Evolutionary conservation across 371 early-diverging fungal species (phyloP), one percentile per base, ranked within the genome.

Genomic region (Mucor lusitanicus): DNA sequence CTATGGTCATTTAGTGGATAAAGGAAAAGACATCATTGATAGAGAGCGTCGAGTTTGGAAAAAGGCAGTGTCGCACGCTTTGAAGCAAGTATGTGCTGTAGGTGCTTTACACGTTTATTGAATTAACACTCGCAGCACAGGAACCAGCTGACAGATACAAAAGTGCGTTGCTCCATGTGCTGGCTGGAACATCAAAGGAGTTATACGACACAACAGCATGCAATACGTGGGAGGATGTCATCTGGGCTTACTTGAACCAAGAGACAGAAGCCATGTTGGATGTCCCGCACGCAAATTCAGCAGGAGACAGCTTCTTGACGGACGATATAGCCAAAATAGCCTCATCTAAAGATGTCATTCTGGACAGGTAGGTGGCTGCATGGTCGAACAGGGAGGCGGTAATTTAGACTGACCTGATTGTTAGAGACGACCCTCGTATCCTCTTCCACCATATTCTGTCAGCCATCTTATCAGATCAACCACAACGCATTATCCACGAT

Each of bases 161-260:
- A 46, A 42, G 27, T 11, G 50, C 33, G 21, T 44, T 61, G 3
- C 44, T 32, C 30, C 28, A 32, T 33, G 30, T 35, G 17, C 35
- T 67, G 40, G 55, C 42, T 17, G 67, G 67, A 15, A 44, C 44
- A 15, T n/a, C 61, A 55, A n/a, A 13, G 0, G 55, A 67, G 1
- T 48, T 64, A 17, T 67, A 63, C 21, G 12, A 67, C 13, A 46
- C 39, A 37, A 57, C 67, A 33, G 0, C 12, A 12, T 74, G 78
- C 37, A 42, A 72, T 21, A 72, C 76, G 2, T 81, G 76, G 76
- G 78, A 81, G 59, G 76, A 76, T 59, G 63, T 78, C 1, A 48
- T 81, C 13, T 81, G 81, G 81, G 65, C 72, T 0, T 74, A 68
- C 21, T 69, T 73, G 55, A 78, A 81, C 58, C 55, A 54, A 11